Percentiles rank a stretch among this genome's conserved stretches.
Evolutionary conservation across 768 basidiomycete species (phyloP).

Genomic region (Cystobasidiopsis lactophilus): DNA sequence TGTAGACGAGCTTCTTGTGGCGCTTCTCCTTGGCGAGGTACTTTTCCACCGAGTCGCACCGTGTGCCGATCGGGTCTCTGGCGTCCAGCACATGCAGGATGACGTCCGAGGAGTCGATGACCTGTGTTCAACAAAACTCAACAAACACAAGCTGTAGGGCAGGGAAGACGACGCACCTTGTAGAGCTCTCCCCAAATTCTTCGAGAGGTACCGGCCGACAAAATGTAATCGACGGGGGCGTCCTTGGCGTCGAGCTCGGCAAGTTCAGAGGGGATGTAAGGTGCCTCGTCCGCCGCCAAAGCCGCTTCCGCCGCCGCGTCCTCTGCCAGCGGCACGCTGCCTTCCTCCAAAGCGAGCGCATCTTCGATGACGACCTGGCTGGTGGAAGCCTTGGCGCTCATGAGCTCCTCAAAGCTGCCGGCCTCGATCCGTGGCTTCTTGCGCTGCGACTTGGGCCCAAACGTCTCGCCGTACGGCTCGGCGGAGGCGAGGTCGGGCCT

Average conservation of each 20-base stretch:
- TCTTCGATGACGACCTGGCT: neutral
- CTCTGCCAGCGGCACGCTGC: neutral
- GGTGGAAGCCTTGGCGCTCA: constrained; percentile 19
- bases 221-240: constrained; percentile 25
- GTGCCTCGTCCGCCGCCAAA: neutral
- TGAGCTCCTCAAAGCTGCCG: constrained; percentile 79
- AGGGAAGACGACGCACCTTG: constrained; percentile 42
- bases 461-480: constrained; percentile 81
- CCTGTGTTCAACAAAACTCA: no score
- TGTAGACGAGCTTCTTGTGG: constrained; percentile 87
- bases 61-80: constrained; percentile 79
- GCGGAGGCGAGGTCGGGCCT: constrained; percentile 85
- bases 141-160: neutral
- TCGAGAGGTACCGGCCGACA: constrained; percentile 79
- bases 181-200: constrained; percentile 96
- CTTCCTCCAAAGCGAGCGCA: constrained; percentile 1
- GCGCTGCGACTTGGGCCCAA: constrained; percentile 85
- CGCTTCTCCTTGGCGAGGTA: constrained; percentile 88
- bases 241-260: constrained; percentile 10
- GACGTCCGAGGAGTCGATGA: constrained; percentile 95
- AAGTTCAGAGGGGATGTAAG: neutral
- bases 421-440: constrained; percentile 69
- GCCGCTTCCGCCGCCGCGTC: neutral
- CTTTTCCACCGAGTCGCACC: constrained; percentile 81
- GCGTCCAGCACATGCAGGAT: constrained; percentile 88